These are phyloP conservation scores for Neurospora sp. DNA, from an alignment of 495 filamentous ascomycete species.

Conservation along the genomic window DNA sequence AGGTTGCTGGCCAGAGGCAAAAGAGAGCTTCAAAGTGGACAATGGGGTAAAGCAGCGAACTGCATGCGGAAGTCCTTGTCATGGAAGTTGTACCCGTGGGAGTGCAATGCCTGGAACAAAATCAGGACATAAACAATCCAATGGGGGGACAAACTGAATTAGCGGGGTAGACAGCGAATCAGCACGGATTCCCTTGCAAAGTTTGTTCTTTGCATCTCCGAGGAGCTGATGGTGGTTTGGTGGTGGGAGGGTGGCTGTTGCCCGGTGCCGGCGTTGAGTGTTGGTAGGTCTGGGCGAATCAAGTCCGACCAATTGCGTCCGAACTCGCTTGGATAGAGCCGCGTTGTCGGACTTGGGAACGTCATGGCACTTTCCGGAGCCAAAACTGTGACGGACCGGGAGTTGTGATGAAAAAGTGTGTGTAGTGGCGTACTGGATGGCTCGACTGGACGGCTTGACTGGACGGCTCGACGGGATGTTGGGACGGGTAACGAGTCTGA, in stretches of 20 bases:
- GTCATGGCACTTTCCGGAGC: background rate
- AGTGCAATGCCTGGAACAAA: background rate
- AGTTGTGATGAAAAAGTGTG: background rate
- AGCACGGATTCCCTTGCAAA: conserved; percentile 3
- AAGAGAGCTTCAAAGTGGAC: background rate
- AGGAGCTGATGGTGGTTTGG: conserved; percentile 12
- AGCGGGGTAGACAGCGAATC: background rate
- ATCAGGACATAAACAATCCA: background rate
- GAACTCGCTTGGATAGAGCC: background rate
- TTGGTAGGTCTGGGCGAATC: background rate
- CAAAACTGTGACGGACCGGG: background rate
- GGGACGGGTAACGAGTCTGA: background rate
- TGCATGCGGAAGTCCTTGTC: background rate
- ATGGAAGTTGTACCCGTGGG: background rate
- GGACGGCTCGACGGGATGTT: background rate
- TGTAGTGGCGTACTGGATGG: background rate
- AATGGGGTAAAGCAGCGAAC: background rate
- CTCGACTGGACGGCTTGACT: background rate
- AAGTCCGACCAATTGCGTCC: background rate
- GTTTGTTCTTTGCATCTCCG: conserved; percentile 22
- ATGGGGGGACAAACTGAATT: background rate
- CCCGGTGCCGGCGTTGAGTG: background rate
- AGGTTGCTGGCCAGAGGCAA: background rate
- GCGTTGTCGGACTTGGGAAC: background rate
- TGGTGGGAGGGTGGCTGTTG: background rate